Conservation (phyloP, 805 yeast genomes). For the Lipomyces yamadae region DNA sequence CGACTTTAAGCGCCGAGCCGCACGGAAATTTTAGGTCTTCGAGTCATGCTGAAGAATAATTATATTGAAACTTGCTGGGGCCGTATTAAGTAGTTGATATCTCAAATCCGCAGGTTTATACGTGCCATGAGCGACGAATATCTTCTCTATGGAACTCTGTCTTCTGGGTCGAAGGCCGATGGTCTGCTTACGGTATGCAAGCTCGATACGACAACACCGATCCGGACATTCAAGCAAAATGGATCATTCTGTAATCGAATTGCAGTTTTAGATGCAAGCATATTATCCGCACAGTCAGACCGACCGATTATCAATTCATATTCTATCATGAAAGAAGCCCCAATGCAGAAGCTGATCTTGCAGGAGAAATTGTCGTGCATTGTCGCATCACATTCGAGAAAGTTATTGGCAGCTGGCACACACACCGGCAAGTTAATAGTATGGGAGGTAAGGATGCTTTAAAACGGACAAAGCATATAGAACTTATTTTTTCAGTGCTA, state of each 20-base stretch:
- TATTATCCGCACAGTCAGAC: conserved; percentile 24
- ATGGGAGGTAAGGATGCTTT: conserved; percentile 63
- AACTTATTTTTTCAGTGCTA: not conserved
- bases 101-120: not conserved
- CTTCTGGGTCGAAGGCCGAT: conserved; percentile 24
- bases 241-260: conserved; percentile 15
- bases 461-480: not conserved
- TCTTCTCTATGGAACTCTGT: conserved; percentile 11
- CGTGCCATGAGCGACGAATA: conserved; percentile 22
- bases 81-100: not conserved
- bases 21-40: too few species aligned
- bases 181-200: conserved; percentile 17
- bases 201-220: conserved; percentile 4
- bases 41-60: too few species aligned
- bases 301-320: conserved; percentile 28
- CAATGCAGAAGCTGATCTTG: conserved; percentile 66
- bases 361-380: conserved; percentile 77
- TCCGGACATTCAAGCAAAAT: conserved; percentile 27
- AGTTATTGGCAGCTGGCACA: conserved; percentile 69
- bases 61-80: not conserved
- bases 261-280: conserved; percentile 8
- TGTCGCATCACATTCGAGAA: conserved; percentile 51
- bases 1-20: too few species aligned
- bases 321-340: conserved; percentile 23
- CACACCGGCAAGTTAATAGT: conserved; percentile 74